Conservation (phyloP, 768 basidiomycete species). For the Auriscalpium vulgare region DNA sequence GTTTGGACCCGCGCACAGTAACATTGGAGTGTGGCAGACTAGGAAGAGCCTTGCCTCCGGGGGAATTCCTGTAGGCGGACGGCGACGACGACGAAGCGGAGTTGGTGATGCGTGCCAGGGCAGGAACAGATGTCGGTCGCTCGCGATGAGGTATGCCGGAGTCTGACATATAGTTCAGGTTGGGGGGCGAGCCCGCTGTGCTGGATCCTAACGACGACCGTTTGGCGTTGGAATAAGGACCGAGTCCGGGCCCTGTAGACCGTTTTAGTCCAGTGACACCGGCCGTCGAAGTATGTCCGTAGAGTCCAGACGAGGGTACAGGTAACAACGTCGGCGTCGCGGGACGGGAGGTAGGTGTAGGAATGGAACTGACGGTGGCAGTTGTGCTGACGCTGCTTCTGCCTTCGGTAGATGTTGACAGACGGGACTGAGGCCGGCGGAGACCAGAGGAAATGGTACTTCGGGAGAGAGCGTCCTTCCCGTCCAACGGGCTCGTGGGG, state of each 20-base stretch:
- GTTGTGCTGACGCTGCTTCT: slow-evolving; percentile 38
- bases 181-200: slow-evolving; percentile 24
- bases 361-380: slow-evolving; percentile 52
- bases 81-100: background rate
- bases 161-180: slow-evolving; percentile 5
- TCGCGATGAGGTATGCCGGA: slow-evolving; percentile 7
- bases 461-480: slow-evolving; percentile 32
- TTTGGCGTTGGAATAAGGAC: slow-evolving; percentile 37
- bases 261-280: slow-evolving; percentile 47
- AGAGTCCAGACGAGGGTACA: slow-evolving; percentile 47
- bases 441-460: slow-evolving; percentile 38
- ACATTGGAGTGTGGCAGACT: slow-evolving; percentile 18
- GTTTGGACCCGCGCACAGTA: slow-evolving; percentile 20
- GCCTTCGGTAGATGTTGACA: slow-evolving; percentile 50
- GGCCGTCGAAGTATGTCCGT: slow-evolving; percentile 26
- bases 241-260: slow-evolving; percentile 41
- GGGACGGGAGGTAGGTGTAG: slow-evolving; percentile 63
- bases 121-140: background rate
- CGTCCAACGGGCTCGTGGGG: slow-evolving; percentile 32
- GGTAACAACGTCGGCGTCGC: slow-evolving; percentile 73
- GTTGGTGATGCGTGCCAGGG: background rate
- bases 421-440: slow-evolving; percentile 64
- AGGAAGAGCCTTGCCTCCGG: slow-evolving; percentile 4
- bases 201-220: slow-evolving; percentile 56
- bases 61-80: slow-evolving; percentile 6